Base-by-base conservation (phyloP, 352 stramenopile species). In the Bremia lactucae region DNA sequence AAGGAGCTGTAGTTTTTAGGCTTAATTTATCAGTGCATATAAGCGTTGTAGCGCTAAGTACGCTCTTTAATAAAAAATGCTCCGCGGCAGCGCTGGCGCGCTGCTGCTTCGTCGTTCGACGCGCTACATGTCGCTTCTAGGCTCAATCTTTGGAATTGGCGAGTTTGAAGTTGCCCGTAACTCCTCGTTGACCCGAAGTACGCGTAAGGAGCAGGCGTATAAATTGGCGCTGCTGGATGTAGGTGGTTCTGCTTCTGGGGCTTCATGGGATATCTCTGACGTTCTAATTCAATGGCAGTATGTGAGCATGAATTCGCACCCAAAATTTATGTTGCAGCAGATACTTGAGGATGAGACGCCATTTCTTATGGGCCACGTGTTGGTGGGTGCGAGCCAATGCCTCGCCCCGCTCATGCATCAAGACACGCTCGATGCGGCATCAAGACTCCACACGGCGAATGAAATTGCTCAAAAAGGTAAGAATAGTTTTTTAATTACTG, bases 321-420 rank as follows among this genome's bases (percentile, higher is more conserved):
- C 76, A 11, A 84, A 85, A 52, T 68, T 76, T 44, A 71, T 82
- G 59, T 50, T 88, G 37, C 67, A 80, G 18, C 65, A 84, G 57
- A 63, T 85, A 20, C 40, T 92, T 25, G 58, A 59, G 6, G 62
- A 81, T 18, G 67, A 86, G 31, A 49, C 35, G n/a, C 29, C 60
- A 13, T 89, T 88, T 42, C 52, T 92, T 20, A 92, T 92, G 77
- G 80, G 77, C 31, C 77, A 88, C 34, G 72, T 90, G 38, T 77
- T 92, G 10, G 75, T 92, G 3, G 77, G 67, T 15, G 59, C 73
- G 8, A 92, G 77, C 26, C 66, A 90, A 42, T 83, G 62, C 33
- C 59, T 92, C 16, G 43, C 59, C 14, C 77, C 80, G 2, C 60
- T 77, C 41, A 51, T 80, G 49, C 77, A 84, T 34, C 62, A 78